These are phyloP conservation scores for California macrophylla DNA, from an alignment of 441 rosid species.

Conservation along the genomic window DNA sequence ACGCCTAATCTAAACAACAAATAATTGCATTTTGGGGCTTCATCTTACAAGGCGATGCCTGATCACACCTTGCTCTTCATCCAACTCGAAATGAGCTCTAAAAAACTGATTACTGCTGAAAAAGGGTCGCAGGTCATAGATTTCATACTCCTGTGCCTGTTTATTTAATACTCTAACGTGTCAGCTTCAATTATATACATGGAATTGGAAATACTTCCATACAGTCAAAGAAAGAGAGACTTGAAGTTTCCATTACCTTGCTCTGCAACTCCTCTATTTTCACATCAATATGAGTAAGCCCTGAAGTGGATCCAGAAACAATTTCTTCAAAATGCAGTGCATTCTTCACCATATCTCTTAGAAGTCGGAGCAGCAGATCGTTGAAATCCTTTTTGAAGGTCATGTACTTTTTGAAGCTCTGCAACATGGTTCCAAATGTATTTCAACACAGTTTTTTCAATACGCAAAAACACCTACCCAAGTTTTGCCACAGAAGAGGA, in stretches of 20 bases:
- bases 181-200: slow-evolving; percentile 1
- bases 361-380: slow-evolving; percentile 64
- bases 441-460: neutral
- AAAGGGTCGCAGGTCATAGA: slow-evolving; percentile 68
- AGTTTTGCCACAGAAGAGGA: neutral
- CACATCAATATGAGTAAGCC: slow-evolving; percentile 49
- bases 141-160: slow-evolving; percentile 86
- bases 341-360: slow-evolving; percentile 68
- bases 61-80: slow-evolving; percentile 38
- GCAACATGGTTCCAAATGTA: slow-evolving; percentile 17
- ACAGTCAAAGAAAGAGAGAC: neutral
- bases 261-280: slow-evolving; percentile 60
- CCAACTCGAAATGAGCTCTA: slow-evolving; percentile 56
- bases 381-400: slow-evolving; percentile 83
- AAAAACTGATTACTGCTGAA: slow-evolving; percentile 61
- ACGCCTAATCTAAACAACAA: no score
- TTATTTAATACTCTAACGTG: no score
- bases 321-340: slow-evolving; percentile 81
- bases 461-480: no score
- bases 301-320: slow-evolving; percentile 55
- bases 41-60: slow-evolving; percentile 41
- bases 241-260: slow-evolving; percentile 39
- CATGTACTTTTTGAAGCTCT: slow-evolving; percentile 87
- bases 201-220: no score
- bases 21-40: neutral